These are phyloP conservation scores for Geotrichum reessii DNA, from an alignment of 1,139 yeast species.

Conservation along the genomic window DNA sequence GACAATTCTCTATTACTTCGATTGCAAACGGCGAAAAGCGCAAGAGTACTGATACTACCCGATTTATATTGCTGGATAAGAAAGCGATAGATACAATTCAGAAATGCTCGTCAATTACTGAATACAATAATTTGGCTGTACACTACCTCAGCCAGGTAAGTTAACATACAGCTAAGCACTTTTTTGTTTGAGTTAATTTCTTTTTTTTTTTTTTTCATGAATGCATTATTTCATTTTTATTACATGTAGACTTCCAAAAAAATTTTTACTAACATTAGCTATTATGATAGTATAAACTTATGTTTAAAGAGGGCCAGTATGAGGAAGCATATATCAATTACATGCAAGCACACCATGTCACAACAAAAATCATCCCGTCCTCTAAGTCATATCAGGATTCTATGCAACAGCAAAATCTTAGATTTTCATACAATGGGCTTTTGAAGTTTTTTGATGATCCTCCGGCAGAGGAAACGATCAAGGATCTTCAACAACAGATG, in stretches of 20 bases:
- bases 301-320: slow-evolving; percentile 7
- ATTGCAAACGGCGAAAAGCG: slow-evolving; percentile 1
- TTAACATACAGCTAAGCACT: not conserved
- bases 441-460: slow-evolving; percentile 4
- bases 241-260: not conserved
- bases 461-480: slow-evolving; percentile 1
- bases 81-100: slow-evolving; percentile 13
- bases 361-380: slow-evolving; percentile 19
- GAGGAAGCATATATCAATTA: slow-evolving; percentile 18
- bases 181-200: not conserved
- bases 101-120: slow-evolving; percentile 4
- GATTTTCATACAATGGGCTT: slow-evolving; percentile 3
- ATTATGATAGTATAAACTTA: slow-evolving; percentile 6
- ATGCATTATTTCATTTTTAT: not conserved
- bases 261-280: not conserved
- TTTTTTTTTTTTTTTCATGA: not conserved
- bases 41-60: not conserved
- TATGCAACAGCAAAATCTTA: slow-evolving; percentile 14
- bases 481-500: slow-evolving; percentile 3
- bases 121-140: slow-evolving; percentile 1
- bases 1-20: slow-evolving; percentile 14
- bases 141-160: slow-evolving; percentile 5
- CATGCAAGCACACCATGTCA: slow-evolving; percentile 18
- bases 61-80: slow-evolving; percentile 12
- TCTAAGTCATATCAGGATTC: slow-evolving; percentile 16